A percentile compares a stretch with the other conserved stretches of the same genome.
These are phyloP conservation scores for Nothophytophthora sp. DNA, from an alignment of 352 stramenopile genomes.

Conservation along the genomic window DNA sequence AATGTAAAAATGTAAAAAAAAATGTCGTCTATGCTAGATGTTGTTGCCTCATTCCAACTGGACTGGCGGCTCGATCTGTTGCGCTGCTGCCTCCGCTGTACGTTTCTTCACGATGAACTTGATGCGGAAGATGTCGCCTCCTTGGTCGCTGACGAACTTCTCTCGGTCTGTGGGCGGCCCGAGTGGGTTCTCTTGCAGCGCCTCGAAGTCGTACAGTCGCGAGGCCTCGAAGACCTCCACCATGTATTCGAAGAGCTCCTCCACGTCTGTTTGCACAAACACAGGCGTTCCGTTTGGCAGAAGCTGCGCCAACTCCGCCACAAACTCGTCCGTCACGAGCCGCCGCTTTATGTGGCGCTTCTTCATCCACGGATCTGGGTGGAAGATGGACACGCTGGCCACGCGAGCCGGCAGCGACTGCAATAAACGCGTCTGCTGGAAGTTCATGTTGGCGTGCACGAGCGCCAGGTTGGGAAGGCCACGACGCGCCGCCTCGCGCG, in stretches of 20 bases:
- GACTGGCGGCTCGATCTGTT: no score
- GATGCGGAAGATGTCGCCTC: conserved; percentile 71
- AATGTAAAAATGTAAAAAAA: no score
- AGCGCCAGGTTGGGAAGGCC: conserved; percentile 67
- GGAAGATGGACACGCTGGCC: conserved; percentile 85
- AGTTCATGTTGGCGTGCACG: conserved; percentile 87
- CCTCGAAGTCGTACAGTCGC: conserved; percentile 37
- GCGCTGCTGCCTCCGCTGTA: background rate
- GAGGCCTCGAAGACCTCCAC: conserved; percentile 73
- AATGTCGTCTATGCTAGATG: no score
- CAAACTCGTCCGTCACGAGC: conserved; percentile 73
- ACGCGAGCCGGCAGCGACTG: conserved; percentile 54
- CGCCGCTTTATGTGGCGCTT: conserved; percentile 85
- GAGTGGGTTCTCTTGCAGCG: conserved; percentile 55
- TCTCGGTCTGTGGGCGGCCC: conserved; percentile 76
- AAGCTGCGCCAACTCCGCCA: conserved; percentile 54
- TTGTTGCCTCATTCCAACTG: no score
- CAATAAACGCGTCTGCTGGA: conserved; percentile 66
- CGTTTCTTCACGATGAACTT: conserved; percentile 46
- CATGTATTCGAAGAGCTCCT: conserved; percentile 87
- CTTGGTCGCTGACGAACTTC: conserved; percentile 59
- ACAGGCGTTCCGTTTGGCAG: conserved; percentile 60
- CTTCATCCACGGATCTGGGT: conserved; percentile 91
- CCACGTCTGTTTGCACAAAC: conserved; percentile 83
- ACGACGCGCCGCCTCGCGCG: conserved; percentile 37